Conservation (phyloP, 2,329 filamentous ascomycete species). For the Coleophoma cylindrospora region DNA sequence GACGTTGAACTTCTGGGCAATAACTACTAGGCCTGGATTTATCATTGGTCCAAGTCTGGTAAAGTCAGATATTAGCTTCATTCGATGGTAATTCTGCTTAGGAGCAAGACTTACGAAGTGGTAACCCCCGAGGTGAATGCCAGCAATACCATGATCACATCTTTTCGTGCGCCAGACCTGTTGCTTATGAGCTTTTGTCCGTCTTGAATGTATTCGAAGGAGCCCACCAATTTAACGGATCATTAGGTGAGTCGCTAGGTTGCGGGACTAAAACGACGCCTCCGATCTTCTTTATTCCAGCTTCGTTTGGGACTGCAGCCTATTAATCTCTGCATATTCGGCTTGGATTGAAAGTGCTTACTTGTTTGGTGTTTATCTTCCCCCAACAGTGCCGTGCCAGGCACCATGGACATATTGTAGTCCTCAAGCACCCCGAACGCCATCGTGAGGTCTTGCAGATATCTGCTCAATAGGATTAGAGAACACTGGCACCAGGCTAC, state of each 20-base stretch:
- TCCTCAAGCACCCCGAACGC: constrained; percentile 1
- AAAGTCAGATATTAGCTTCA: constrained; percentile 1
- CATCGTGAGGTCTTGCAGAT: neutral
- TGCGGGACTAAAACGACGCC: constrained; percentile 48
- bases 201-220: constrained; percentile 15
- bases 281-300: constrained; percentile 30
- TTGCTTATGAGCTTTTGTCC: constrained; percentile 5
- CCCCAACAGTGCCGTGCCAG: neutral
- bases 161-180: constrained; percentile 18
- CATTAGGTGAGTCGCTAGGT: constrained; percentile 46
- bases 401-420: neutral
- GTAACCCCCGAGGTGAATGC: constrained; percentile 23
- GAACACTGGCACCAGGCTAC: neutral
- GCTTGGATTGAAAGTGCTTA: neutral
- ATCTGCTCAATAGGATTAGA: neutral
- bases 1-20: constrained; percentile 30
- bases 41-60: constrained; percentile 34
- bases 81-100: constrained; percentile 6
- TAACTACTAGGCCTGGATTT: constrained; percentile 29
- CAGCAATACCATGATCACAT: constrained; percentile 19
- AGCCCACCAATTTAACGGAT: constrained; percentile 45
- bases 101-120: constrained; percentile 14
- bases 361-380: neutral
- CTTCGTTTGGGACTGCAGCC: constrained; percentile 10
- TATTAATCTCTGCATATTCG: neutral